Evolutionary conservation across 2,329 filamentous ascomycete species (phyloP), one percentile per base, ranked within the genome.

Genomic region (Talaromyces piceae): DNA sequence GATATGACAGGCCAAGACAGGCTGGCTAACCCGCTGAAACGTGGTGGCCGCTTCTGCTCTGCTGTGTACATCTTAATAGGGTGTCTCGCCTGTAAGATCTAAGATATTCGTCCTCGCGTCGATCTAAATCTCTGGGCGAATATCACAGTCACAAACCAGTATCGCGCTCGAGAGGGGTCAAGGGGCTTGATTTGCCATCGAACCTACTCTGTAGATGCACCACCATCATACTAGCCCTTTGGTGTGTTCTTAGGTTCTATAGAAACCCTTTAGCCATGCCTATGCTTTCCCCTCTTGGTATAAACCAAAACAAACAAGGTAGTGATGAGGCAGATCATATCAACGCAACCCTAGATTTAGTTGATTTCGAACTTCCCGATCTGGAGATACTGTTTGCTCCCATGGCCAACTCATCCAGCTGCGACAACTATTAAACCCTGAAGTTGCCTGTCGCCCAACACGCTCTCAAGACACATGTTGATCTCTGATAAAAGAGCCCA

Each of bases 11-110:
- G 16, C 13, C 33, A 37, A 18, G 39, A 8, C 11, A 25, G 39
- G n/a, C n/a, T n/a, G n/a, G n/a, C n/a, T n/a, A n/a, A n/a, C n/a
- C 39, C 39, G 25, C 39, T 43, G 39, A 43, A 43, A 43, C 39
- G 39, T 43, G 39, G 39, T 43, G 39, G 13, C 39, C 22, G 39
- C 39, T 13, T 43, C 20, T 43, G 39, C 39, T 22, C 20, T 22
- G 11, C 11, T 18, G 33, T 20, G n/a, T 18, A 5, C 30, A 33
- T 20, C 33, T 16, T 37, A 18, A 37, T 18, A 9, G n/a, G n/a
- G n/a, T n/a, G n/a, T n/a, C n/a, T n/a, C n/a, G n/a, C n/a, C n/a
- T n/a, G 33, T 37, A 37, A 37, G 31, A 37, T 37, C 39, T 43
- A 8, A 43, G 23, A 13, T 43, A 9, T 12, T 22, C 7, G 39